These are phyloP conservation scores for Stephanodiscus minutulus DNA, from an alignment of 108 stramenopile genomes.

Conservation along the genomic window DNA sequence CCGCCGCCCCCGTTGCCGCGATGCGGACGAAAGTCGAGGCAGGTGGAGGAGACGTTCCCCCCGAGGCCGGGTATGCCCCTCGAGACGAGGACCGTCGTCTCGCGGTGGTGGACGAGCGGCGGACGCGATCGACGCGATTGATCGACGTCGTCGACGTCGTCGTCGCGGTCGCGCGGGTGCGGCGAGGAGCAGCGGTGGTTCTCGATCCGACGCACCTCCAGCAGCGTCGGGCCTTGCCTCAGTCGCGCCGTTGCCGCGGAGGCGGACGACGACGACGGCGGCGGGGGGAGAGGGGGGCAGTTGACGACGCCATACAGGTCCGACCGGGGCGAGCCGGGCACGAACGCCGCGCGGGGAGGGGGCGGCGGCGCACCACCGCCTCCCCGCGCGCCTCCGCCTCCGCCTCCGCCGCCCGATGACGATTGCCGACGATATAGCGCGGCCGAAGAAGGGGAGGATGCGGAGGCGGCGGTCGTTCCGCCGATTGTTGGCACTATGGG, in stretches of 20 bases:
- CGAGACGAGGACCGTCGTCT: constrained; percentile 46
- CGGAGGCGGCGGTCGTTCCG: too few species aligned
- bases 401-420: too few species aligned
- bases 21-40: constrained; percentile 51
- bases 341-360: constrained; percentile 23
- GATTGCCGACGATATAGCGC: too few species aligned
- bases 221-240: constrained; percentile 36
- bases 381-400: too few species aligned
- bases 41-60: constrained; percentile 62
- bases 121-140: too few species aligned
- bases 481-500: too few species aligned
- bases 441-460: too few species aligned
- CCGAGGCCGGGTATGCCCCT: constrained; percentile 64
- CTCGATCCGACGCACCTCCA: constrained; percentile 39
- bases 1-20: not conserved
- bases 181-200: constrained; percentile 9
- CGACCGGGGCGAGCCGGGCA: constrained; percentile 16
- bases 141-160: not conserved
- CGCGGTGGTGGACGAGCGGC: constrained; percentile 18
- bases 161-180: not conserved
- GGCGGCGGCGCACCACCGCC: constrained; percentile 1
- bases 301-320: constrained; percentile 46
- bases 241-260: too few species aligned
- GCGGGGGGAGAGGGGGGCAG: not conserved
- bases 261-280: constrained; percentile 9